Evolutionary conservation across 2,329 filamentous ascomycete genomes (phyloP).

Genomic region (Penicillium sp.): DNA sequence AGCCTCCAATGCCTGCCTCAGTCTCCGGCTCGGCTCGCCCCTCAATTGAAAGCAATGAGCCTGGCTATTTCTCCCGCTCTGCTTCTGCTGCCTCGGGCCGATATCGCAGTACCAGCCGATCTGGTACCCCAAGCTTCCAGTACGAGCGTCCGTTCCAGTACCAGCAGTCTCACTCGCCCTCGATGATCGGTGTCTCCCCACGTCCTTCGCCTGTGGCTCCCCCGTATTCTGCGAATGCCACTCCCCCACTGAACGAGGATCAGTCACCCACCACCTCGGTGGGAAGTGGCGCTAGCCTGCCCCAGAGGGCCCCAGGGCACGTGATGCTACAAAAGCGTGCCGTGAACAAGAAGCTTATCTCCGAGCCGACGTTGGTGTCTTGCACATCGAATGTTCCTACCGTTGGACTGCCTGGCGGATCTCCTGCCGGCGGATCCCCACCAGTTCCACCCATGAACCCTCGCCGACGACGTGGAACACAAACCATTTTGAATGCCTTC

Average conservation of each 20-base stretch:
- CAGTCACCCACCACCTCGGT: conserved; percentile 38
- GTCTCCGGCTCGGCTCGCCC: conserved; percentile 37
- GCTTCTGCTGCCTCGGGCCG: conserved; percentile 41
- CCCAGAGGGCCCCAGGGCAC: conserved; percentile 31
- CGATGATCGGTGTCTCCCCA: conserved; percentile 41
- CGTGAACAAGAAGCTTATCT: conserved; percentile 61
- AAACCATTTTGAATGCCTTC: conserved; percentile 40
- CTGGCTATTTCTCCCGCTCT: conserved; percentile 33
- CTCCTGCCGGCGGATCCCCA: conserved; percentile 50
- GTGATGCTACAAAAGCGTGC: conserved; percentile 52
- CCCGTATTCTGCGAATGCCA: conserved; percentile 51
- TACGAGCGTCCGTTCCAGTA: conserved; percentile 33
- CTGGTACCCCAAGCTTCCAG: conserved; percentile 34
- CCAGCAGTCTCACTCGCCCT: conserved; percentile 25
- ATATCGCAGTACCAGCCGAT: conserved; percentile 40
- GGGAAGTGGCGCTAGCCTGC: conserved; percentile 18
- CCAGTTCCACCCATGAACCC: conserved; percentile 62
- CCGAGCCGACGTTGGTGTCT: conserved; percentile 55
- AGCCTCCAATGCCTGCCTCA: conserved; percentile 26
- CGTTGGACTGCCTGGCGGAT: conserved; percentile 56
- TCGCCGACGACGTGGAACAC: conserved; percentile 52
- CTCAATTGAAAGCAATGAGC: conserved; percentile 34
- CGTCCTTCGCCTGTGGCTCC: conserved; percentile 48
- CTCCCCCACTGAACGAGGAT: conserved; percentile 52
- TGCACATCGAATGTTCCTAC: conserved; percentile 59